Percentiles rank a stretch among this genome's conserved stretches.
phyloP scores from a whole-genome alignment of 2,329 filamentous ascomycete species.

The Fusarium ramigenum region DNA sequence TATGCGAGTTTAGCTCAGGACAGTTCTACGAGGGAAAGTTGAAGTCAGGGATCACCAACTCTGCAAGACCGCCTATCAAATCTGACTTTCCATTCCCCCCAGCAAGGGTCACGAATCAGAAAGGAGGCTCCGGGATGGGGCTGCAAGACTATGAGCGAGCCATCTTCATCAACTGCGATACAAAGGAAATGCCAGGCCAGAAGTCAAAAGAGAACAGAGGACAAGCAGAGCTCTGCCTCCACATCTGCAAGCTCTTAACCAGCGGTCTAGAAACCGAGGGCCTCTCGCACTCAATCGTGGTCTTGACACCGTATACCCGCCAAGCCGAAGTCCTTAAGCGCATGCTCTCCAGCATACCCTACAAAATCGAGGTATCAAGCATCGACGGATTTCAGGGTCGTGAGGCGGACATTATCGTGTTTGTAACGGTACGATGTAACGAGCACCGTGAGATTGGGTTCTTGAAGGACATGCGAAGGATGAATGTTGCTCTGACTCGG shows the following conservation, averaged over 20 bases:
- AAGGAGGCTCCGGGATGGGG: accelerated
- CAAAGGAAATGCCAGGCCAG: slow-evolving; percentile 48
- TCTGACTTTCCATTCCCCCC: slow-evolving; percentile 30
- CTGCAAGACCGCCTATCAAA: slow-evolving; percentile 28
- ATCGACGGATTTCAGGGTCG: slow-evolving; percentile 56
- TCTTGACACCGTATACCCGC: slow-evolving; percentile 53
- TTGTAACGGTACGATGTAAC: slow-evolving; percentile 55
- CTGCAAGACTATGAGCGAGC: neutral
- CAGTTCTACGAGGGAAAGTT: slow-evolving; percentile 53
- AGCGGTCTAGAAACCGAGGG: neutral
- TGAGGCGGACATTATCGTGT: slow-evolving; percentile 55
- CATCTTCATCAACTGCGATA: slow-evolving; percentile 50
- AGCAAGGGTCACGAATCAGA: neutral
- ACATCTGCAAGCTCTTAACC: slow-evolving; percentile 46
- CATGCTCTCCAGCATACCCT: slow-evolving; percentile 29
- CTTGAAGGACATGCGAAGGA: slow-evolving; percentile 51
- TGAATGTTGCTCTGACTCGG: slow-evolving; percentile 54
- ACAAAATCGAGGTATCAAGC: slow-evolving; percentile 49
- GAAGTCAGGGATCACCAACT: slow-evolving; percentile 44
- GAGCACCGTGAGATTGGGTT: slow-evolving; percentile 51
- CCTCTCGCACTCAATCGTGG: slow-evolving; percentile 43
- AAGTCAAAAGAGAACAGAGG: slow-evolving; percentile 52
- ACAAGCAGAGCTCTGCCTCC: slow-evolving; percentile 49
- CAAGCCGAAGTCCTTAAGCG: slow-evolving; percentile 48
- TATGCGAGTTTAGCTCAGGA: slow-evolving; percentile 52